Evolutionary conservation across 257 asterid species (phyloP).

Genomic region (Jacaranda mimosifolia): DNA sequence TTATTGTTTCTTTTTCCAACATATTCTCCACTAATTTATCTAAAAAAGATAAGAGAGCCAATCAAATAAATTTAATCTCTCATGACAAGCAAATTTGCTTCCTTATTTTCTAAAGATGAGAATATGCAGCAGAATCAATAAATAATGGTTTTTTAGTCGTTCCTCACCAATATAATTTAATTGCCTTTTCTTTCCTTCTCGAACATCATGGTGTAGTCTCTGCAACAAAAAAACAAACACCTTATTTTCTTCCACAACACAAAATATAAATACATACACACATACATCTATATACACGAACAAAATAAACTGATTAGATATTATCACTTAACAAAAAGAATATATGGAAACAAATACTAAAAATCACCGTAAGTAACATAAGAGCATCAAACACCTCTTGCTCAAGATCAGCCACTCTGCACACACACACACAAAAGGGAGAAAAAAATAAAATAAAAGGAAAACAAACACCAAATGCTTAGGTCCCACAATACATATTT

Average conservation of each 20-base stretch:
- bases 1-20: neutral
- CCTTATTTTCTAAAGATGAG: neutral
- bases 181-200: constrained; percentile 95
- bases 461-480: neutral
- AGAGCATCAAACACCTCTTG: constrained; percentile 78
- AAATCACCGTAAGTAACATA: constrained; percentile 78
- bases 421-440: neutral
- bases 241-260: constrained; percentile 34
- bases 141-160: neutral
- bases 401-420: constrained; percentile 75
- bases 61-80: neutral
- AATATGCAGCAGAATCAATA: neutral
- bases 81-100: constrained; percentile 8
- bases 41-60: neutral
- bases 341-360: neutral
- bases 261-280: neutral
- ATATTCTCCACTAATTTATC: neutral
- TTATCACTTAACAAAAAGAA: neutral
- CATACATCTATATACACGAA: neutral
- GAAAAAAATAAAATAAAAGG: neutral
- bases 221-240: constrained; percentile 54
- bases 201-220: constrained; percentile 86
- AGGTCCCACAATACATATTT: neutral
- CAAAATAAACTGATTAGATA: neutral
- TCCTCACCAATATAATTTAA: constrained; percentile 77